Base-by-base conservation (phyloP, 768 basidiomycete species). In the Phaeolepiota aurea region DNA sequence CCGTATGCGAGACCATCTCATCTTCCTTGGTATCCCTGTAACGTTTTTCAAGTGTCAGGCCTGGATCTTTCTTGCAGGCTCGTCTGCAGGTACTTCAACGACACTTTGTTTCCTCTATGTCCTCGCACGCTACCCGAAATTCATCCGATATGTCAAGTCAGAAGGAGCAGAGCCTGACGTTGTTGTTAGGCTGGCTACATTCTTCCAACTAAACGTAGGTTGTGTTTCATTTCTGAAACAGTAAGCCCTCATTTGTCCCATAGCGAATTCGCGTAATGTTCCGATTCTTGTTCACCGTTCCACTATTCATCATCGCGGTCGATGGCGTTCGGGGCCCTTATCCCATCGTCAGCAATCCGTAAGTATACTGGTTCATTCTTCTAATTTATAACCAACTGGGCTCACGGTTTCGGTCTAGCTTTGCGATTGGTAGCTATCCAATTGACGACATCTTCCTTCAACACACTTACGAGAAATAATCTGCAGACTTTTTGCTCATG, bases 171-270 rank as follows among this genome's bases (percentile, higher is more conserved):
- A 78, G 32, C 81, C 84, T 4, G 74, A 74, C 22, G 80, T 90
- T 4, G 80, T 90, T 37, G 70, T 86, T 12, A 68, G 87, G 33
- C 68, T 90, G 2, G 63, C 76, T 18, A 85, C 77, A 3, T 90
- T 87, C 53, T 85, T 81, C 54, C 72, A 84, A 43, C 64, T 89
- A 10, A 90, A 90, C 53, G 87, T 88, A 45, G 45, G 86, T 52
- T 31, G 22, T 10, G 3, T 3, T 35, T 51, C 22, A 35, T 18
- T 7, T 34, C 22, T 31, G 4, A n/a, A 33, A 14, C 23, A 18
- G 5, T 13, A 5, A 19, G n/a, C n/a, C n/a, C 12, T 16, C 31
- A n/a, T 20, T 22, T 37, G 14, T 32, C 43, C 25, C 44, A 21
- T 35, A 88, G 86, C 65, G 74, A 44, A 72, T 77, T 20, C 78